Base-by-base conservation (phyloP, 1,284 basidiomycete species). In the Heliocybe sulcata region DNA sequence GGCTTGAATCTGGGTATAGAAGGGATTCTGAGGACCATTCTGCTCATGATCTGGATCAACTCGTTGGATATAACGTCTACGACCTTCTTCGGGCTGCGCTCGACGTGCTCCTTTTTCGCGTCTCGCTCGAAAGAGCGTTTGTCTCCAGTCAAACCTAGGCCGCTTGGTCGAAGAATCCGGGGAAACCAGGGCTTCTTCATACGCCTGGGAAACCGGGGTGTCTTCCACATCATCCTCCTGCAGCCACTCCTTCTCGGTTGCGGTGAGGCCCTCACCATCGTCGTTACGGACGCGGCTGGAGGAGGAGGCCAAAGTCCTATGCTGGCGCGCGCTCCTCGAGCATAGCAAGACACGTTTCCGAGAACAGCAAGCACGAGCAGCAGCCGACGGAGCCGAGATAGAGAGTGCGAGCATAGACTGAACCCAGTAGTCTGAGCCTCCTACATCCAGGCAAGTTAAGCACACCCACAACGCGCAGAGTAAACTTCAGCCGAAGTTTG, bases 1-100 rank as follows among this genome's bases (percentile, higher is more conserved):
- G 2, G 64, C 67, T 55, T 70, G 64, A 25, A 81, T 67, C 59
- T 80, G 77, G 1, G 72, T 67, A 59, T 74, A 70, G 52, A 73
- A 76, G 16, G 62, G 64, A 23, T 77, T 70, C 10, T 68, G 69
- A 10, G 64, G 64, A 11, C 60, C 63, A 2, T 77, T 59, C 26
- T 65, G 64, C 0, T 58, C 56, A 31, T 65, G 67, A 1, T 64
- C 64, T 27, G 78, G 74, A 29, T 63, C 58, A 35, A 72, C 65
- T 35, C 78, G 72, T 57, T 68, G 72, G 52, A 66, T 57, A 57
- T 65, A 62, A 14, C 27, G 55, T 48, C 45, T 55, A n/a, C 50
- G 35, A 27, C 54, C 38, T 55, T 22, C 23, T n/a, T n/a, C n/a
- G n/a, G 52, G 12, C 35, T 3, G 35, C 52, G 19, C 6, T 14